Evolutionary conservation across 2,329 filamentous ascomycete species (phyloP), one percentile per base, ranked within the genome.

Genomic region (Cytospora piceicola): DNA sequence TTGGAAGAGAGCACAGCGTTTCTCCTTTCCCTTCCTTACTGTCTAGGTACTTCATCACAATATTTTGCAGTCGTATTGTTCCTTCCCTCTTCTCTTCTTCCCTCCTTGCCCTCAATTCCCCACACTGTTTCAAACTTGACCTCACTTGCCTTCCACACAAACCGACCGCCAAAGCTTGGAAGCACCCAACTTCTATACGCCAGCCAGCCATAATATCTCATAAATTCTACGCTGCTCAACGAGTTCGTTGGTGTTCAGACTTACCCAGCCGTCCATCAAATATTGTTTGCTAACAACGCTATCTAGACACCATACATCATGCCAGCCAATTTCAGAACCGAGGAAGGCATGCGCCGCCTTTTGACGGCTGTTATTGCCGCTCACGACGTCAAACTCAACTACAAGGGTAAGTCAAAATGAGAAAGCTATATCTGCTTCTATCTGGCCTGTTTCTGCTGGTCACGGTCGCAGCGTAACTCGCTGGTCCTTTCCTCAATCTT

Each of bases 301-400:
- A 30, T 27, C 9, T 24, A 59, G 46, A 67, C 46, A 49, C 29
- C 15, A 70, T 39, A 51, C 69, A 75, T 22, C 1, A 86, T 86
- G 84, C 77, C 83, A 63, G 80, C 83, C 17, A 88, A 86, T 70
- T 89, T 88, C 77, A 84, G 83, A 68, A 81, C 79, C 2, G 88
- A 86, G 72, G 86, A 89, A 73, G 80, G 83, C 0, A 85, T 86
- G 69, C 81, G 82, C 24, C 85, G 87, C 55, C 82, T 90, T 42
- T 78, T 89, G 3, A 83, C 85, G 1, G 87, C 87, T 6, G 82
- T 89, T 29, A 77, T 90, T 0, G 87, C 86, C 0, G 84, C 85
- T 3, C 81, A 85, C 62, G 77, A 78, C 0, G 71, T 84, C 0
- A 85, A 83, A 68, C 82, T 88, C 61, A 85, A 89, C 73, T 88